phyloP scores from a whole-genome alignment of 177 flowering plant species.

The Tripterygium wilfordii region DNA sequence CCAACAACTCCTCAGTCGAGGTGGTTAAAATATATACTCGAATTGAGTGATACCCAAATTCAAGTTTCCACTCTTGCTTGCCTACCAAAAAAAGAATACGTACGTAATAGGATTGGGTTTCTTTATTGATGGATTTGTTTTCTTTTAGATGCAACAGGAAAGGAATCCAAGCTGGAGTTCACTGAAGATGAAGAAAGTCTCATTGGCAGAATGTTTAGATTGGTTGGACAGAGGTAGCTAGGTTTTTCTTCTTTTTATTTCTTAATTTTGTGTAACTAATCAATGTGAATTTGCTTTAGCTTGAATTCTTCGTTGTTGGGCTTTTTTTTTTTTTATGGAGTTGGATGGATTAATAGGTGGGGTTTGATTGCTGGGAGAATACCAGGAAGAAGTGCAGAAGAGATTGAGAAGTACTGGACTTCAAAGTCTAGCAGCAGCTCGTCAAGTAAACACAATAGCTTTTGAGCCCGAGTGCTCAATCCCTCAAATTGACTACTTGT shows the following conservation, averaged over 20 bases:
- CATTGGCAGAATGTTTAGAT: conserved; percentile 10
- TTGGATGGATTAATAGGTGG: too few relatives aligned
- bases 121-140: neutral
- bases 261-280: neutral
- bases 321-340: too few relatives aligned
- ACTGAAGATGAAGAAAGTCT: conserved; percentile 14
- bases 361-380: conserved; percentile 14
- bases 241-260: too few relatives aligned
- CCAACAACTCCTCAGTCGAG: too few relatives aligned
- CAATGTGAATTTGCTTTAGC: neutral
- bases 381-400: conserved; percentile 15
- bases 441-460: too few relatives aligned
- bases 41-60: too few relatives aligned
- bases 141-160: neutral
- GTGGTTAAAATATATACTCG: too few relatives aligned
- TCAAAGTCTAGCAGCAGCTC: neutral
- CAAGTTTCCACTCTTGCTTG: too few relatives aligned
- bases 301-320: neutral
- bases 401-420: conserved; percentile 15
- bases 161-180: neutral
- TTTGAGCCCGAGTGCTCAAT: too few relatives aligned
- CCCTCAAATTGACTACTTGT: too few relatives aligned
- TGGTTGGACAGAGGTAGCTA: conserved; percentile 15
- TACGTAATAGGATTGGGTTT: too few relatives aligned
- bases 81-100: too few relatives aligned